Evolutionary conservation across 1,284 basidiomycete genomes (phyloP), one percentile per base, ranked within the genome.

Genomic region (Melanopsichium pennsylvanicum): DNA sequence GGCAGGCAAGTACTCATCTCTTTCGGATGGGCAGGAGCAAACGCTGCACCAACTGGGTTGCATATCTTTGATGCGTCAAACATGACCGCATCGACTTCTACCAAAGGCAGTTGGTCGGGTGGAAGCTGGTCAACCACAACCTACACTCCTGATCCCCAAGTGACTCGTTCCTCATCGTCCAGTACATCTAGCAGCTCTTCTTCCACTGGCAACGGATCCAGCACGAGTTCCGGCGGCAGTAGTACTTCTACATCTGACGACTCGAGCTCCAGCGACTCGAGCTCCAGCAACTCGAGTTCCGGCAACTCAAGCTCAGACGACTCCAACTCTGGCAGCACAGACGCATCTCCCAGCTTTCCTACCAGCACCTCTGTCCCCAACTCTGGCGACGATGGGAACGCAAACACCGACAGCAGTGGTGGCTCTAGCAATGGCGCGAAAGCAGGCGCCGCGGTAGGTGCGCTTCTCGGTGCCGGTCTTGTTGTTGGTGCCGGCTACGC

Each of bases 361-460:
- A 52, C 62, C 15, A 38, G 43, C 15, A 16, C 33, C 6, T 23
- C 18, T 5, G 12, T 57, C 18, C 27, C 34, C 26, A 16, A 37
- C 6, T 23, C 18, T 5, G 12, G 57, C 18, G 33, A 38, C 26
- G 35, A 31, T 12, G 45, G 42, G 13, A 22, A 29, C 0, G 44
- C 48, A n/a, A 40, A 38, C 23, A 50, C 40, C 37, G 31, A 37
- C 33, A 26, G 31, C 15, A 32, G 46, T 31, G 39, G 36, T 18
- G 54, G 64, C 16, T 10, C 55, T 9, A 41, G 46, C 19, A 32
- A 39, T 5, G 74, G 61, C 4, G 48, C 63, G 13, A 78, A 70
- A 21, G 76, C 75, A 16, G 76, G 76, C 5, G 73, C 74, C 1
- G 62, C 66, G 3, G 15, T 78, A 11, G 76, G 74, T 3, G 67